Evolutionary conservation across 225 moss, liverwort and hornwort genomes (phyloP), one percentile per base, ranked within the genome.

Genomic region (Physcomitrium patens): DNA sequence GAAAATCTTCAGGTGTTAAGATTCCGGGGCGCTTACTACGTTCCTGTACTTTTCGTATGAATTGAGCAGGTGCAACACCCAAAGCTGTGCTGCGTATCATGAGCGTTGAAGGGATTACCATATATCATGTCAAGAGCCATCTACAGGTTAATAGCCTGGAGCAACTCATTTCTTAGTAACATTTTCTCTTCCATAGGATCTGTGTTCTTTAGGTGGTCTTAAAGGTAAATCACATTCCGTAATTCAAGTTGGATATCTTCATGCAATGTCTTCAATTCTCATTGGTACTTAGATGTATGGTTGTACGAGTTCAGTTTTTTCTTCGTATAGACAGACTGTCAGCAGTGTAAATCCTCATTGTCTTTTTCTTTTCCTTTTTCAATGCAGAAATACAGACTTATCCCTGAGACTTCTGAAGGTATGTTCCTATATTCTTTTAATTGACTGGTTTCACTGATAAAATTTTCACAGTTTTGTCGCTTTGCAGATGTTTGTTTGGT

Each of bases 41-140:
- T 37, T 37, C 31, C 31, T 37, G 31, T 37, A 37, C 31, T 37
- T 37, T 37, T 37, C 24, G 24, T 24, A 24, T 24, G 24, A 24
- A 24, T 24, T 37, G 31, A 77, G 77, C 92, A 96, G 96, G 93
- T 71, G 96, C 96, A 62, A 96, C 94, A 52, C 94, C 96, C 0
- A 96, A 96, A 81, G 92, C 90, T 65, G 96, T 96, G 10, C 64
- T 96, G 46, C 89, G 87, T 73, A 86, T 92, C 60, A 96, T 94
- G 96, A 85, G 85, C 68, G 96, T 96, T 14, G 74, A 92, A 67
- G 96, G 96, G 51, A 89, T 96, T 63, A 96, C 94, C 9, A 96
- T 96, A 5, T 96, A 96, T 62, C 96, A 96, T 27, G 96, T 96
- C 76, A 96, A 94, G 81, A 97, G 96, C 75, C 96, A 97, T 65